These are phyloP conservation scores for Xylaria sp. DNA, from an alignment of 2,329 filamentous ascomycete genomes.

Conservation along the genomic window DNA sequence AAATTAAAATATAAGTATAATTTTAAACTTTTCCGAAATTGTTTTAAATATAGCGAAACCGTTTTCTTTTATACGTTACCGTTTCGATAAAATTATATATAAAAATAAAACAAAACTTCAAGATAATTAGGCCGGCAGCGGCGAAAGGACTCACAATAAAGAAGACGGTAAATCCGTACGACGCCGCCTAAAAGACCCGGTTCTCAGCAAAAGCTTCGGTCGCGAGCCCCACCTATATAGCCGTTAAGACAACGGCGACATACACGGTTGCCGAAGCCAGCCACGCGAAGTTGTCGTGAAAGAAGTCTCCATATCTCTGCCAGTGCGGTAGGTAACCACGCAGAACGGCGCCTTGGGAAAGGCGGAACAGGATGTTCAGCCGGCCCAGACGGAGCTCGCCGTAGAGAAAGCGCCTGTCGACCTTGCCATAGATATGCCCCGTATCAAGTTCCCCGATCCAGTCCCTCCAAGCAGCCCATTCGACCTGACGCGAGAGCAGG, in stretches of 20 bases:
- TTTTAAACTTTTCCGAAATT: too few relatives aligned
- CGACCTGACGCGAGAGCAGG: slow-evolving; percentile 40
- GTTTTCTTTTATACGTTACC: too few relatives aligned
- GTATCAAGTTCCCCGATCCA: slow-evolving; percentile 37
- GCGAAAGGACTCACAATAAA: slow-evolving; percentile 46
- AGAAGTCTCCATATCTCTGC: slow-evolving; percentile 44
- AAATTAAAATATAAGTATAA: too few relatives aligned
- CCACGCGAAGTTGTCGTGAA: slow-evolving; percentile 46
- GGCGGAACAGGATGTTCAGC: slow-evolving; percentile 45
- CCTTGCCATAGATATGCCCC: neutral
- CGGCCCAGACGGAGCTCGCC: slow-evolving; percentile 47
- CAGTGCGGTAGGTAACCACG: slow-evolving; percentile 29
- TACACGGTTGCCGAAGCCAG: slow-evolving; percentile 45
- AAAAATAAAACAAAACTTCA: too few relatives aligned
- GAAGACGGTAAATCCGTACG: slow-evolving; percentile 53
- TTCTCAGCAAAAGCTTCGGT: slow-evolving; percentile 39
- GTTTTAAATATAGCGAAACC: too few relatives aligned
- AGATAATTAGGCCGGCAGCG: slow-evolving; percentile 14
- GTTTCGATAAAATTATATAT: too few relatives aligned
- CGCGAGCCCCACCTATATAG: slow-evolving; percentile 52
- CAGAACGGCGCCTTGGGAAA: slow-evolving; percentile 27
- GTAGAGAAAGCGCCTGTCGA: slow-evolving; percentile 44
- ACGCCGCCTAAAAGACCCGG: slow-evolving; percentile 45
- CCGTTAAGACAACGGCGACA: slow-evolving; percentile 48
- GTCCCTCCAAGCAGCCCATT: slow-evolving; percentile 44